Percentiles rank a stretch among this genome's conserved stretches.
phyloP scores from a whole-genome alignment of 257 asterid genomes.

The Marsdenia floribunda region DNA sequence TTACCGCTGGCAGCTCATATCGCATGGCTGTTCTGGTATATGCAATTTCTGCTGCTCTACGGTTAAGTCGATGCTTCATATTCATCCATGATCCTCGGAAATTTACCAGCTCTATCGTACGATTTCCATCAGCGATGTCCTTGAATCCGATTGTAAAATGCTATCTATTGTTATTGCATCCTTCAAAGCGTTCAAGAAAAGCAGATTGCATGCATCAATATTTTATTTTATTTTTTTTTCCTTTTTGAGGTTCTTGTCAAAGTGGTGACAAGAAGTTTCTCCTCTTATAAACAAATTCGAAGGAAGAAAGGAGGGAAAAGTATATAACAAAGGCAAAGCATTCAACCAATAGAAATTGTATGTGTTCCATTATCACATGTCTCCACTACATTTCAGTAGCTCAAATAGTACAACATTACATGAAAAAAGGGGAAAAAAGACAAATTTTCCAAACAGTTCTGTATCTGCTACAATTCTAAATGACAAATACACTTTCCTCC shows the following conservation, averaged over 20 bases:
- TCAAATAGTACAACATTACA: neutral
- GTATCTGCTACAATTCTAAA: neutral
- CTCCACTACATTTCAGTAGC: neutral
- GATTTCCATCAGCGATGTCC: too few relatives aligned
- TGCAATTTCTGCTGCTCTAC: neutral
- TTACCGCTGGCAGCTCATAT: neutral
- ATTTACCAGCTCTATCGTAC: too few relatives aligned
- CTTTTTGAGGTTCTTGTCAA: too few relatives aligned
- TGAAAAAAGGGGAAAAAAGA: too few relatives aligned
- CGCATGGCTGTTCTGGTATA: neutral
- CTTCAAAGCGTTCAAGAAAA: too few relatives aligned
- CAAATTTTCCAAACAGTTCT: neutral
- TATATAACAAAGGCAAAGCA: neutral
- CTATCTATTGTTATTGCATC: too few relatives aligned
- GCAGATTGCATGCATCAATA: too few relatives aligned
- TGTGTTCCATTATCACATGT: neutral
- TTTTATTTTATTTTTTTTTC: too few relatives aligned
- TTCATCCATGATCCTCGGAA: neutral
- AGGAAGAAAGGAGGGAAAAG: neutral
- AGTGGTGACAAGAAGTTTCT: too few relatives aligned
- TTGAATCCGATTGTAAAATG: too few relatives aligned
- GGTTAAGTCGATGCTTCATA: neutral
- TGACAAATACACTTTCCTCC: neutral
- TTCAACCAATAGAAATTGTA: neutral
- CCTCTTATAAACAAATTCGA: too few relatives aligned